Evolutionary conservation across 1,284 basidiomycete genomes (phyloP), one percentile per base, ranked within the genome.

Genomic region (Rugosomyces carneus): DNA sequence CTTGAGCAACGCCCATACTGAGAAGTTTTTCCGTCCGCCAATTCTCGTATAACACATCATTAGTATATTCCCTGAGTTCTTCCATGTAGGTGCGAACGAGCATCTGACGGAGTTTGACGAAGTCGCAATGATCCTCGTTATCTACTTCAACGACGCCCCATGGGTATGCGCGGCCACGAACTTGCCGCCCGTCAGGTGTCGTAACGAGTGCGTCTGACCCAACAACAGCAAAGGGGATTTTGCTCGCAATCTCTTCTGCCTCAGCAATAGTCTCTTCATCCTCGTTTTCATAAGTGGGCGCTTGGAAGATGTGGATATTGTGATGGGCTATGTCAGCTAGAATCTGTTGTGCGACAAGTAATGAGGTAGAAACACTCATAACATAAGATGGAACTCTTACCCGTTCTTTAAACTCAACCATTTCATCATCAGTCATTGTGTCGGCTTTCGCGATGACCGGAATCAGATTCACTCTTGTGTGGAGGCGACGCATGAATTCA

Each of bases 81-180:
- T 97, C 94, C 94, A 97, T 98, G 67, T 96, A 94, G 5, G 94
- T 96, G 53, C 93, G 80, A 57, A 98, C 88, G 38, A 98, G 85
- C 94, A 98, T 97, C 68, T 97, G 94, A 45, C 94, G 83, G 51
- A 98, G 85, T 70, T 97, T 97, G 67, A 96, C 92, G 65, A 98
- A 98, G 67, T 97, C 94, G 57, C 94, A 98, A 65, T 98, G 93
- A 26, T 92, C 89, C 63, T 97, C 93, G 60, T 98, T 96, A 72
- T 97, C 93, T 40, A 97, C 94, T 66, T 98, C 94, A 53, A 97
- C 91, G 45, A 93, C 86, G 67, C 93, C 93, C 94, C 94, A 97
- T 7, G 94, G 94, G 65, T 97, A 98, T 5, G 80, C 74, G 59
- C 94, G 89, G 26, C 94, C 93, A 57, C 94, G 86, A 44, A 95